Evolutionary conservation across 2,329 filamentous ascomycete genomes (phyloP).

Genomic region (Lachnum nothofagi): DNA sequence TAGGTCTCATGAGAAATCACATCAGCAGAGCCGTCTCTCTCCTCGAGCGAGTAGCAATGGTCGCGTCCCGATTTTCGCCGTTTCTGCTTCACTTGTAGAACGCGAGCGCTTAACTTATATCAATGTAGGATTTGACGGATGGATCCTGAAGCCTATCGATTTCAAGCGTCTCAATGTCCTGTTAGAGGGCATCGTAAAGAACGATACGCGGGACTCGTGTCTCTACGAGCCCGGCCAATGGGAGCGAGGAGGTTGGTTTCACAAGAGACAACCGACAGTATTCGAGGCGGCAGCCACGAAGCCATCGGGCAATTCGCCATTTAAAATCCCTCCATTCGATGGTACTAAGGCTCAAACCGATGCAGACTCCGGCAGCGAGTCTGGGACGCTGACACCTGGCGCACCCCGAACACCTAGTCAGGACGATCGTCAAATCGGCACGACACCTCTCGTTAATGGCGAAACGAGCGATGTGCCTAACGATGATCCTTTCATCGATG

Average conservation of each 20-base stretch:
- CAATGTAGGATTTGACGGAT: constrained; percentile 77
- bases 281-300: constrained; percentile 4
- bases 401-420: neutral
- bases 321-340: constrained; percentile 3
- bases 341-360: neutral
- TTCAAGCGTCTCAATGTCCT: constrained; percentile 69
- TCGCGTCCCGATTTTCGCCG: constrained; percentile 75
- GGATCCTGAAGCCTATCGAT: constrained; percentile 84
- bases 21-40: constrained; percentile 49
- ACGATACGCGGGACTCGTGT: constrained; percentile 52
- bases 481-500: no score
- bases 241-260: constrained; percentile 85
- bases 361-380: constrained; percentile 16
- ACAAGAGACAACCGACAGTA: constrained; percentile 10
- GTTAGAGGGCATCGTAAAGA: constrained; percentile 63
- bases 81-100: constrained; percentile 77
- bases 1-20: constrained; percentile 58
- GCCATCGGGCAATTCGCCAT: constrained; percentile 10
- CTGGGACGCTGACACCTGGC: constrained; percentile 6
- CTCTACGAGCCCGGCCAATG: constrained; percentile 68
- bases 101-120: constrained; percentile 64
- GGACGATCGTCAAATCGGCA: no score
- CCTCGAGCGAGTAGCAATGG: constrained; percentile 54
- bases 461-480: no score
- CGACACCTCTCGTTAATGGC: no score